Base-by-base conservation (phyloP, 345 rosid species). In the Bruguiera parviflora region DNA sequence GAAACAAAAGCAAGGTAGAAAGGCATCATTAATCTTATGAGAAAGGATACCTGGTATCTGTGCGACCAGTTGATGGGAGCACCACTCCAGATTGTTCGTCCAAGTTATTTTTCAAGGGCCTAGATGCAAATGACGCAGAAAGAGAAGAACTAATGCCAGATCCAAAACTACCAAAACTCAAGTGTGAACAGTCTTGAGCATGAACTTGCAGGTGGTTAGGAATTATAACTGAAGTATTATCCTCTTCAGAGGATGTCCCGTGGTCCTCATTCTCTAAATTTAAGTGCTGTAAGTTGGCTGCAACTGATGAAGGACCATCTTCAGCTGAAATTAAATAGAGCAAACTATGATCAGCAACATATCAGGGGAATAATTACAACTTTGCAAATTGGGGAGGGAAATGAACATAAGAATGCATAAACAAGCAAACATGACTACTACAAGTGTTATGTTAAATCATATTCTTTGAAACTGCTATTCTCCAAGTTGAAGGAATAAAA, bases 91-190 rank as follows among this genome's bases (percentile, higher is more conserved):
- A 64, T 70, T 76, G 59, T 71, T 89, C 89, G 46, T 85, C 92
- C 82, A 86, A 60, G 79, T 79, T 81, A 81, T 73, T 79, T 77
- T 86, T 85, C 69, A 83, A 58, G 47, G 85, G 75, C 78, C 75
- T 82, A 58, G 94, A 80, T 64, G 84, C 82, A 79, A 80, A 82
- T 65, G 84, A 77, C 64, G 75, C 86, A 58, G 89, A 69, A 69
- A 82, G 80, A 13, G 63, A 64, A 63, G 86, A 75, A 77, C 76
- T 71, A 63, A 82, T 67, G 43, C 83, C 86, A 69, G 95, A 35
- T 81, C 90, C 96, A 83, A 95, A 95, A 71, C 98, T 92, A 63
- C 99, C 99, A 76, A 95, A 95, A 79, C 98, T 92, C 86, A 95
- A 84, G 80, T 90, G 98, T 0, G 89, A 85, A 83, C 98, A 92